phyloP scores from a whole-genome alignment of 352 stramenopile species.

The Pythium aquatile region DNA sequence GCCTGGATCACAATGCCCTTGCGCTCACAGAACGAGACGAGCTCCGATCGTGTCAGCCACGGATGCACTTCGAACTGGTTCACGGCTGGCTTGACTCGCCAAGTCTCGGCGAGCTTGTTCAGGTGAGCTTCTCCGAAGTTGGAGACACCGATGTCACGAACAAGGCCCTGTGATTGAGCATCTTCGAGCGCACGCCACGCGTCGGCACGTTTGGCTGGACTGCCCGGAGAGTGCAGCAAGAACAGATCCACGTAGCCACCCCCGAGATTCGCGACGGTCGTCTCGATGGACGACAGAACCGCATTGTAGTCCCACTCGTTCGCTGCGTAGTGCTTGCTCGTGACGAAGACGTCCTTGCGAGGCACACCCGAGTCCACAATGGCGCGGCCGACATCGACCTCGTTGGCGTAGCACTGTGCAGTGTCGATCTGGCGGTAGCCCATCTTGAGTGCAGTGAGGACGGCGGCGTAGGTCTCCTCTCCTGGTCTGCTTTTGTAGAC shows the following conservation, averaged over 20 bases:
- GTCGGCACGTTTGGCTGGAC: slow-evolving; percentile 35
- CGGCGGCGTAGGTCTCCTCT: slow-evolving; percentile 49
- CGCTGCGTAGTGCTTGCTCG: slow-evolving; percentile 63
- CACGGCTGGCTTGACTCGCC: slow-evolving; percentile 55
- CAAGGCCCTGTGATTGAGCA: slow-evolving; percentile 41
- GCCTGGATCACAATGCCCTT: slow-evolving; percentile 47
- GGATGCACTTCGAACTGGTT: slow-evolving; percentile 85
- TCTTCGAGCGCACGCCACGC: slow-evolving; percentile 50
- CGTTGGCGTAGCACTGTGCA: slow-evolving; percentile 88
- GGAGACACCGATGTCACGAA: slow-evolving; percentile 83
- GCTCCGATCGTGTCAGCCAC: slow-evolving; percentile 57
- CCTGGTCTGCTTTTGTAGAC: slow-evolving; percentile 53
- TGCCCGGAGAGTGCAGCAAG: slow-evolving; percentile 64
- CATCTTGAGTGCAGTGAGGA: slow-evolving; percentile 51
- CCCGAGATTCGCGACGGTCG: slow-evolving; percentile 54
- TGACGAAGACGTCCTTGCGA: slow-evolving; percentile 77
- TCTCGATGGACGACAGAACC: slow-evolving; percentile 41
- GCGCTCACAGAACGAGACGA: slow-evolving; percentile 52
- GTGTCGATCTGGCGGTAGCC: slow-evolving; percentile 90
- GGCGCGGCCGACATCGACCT: slow-evolving; percentile 72
- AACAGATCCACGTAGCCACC: slow-evolving; percentile 81
- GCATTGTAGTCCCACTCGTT: slow-evolving; percentile 64
- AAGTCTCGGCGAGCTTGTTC: slow-evolving; percentile 62
- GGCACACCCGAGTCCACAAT: slow-evolving; percentile 64
- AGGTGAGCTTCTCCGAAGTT: slow-evolving; percentile 88